These are phyloP conservation scores for Gastrolobium bilobum DNA, from an alignment of 306 rosid species.

Conservation along the genomic window DNA sequence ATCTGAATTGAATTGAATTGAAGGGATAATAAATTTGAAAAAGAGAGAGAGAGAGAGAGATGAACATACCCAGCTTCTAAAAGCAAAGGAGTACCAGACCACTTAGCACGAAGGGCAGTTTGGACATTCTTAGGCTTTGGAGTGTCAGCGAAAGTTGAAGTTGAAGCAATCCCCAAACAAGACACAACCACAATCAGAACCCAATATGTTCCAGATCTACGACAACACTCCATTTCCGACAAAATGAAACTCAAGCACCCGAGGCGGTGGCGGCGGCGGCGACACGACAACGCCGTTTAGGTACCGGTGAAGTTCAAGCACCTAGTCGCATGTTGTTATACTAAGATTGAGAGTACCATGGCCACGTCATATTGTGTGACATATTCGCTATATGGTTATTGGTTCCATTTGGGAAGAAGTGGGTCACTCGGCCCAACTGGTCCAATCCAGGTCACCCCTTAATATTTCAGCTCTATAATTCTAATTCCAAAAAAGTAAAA, in stretches of 20 bases:
- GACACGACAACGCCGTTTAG: too few relatives aligned
- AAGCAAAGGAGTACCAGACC: conserved; percentile 90
- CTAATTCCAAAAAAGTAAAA: too few relatives aligned
- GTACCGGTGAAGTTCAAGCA: too few relatives aligned
- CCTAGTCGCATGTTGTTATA: too few relatives aligned
- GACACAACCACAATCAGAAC: conserved; percentile 55
- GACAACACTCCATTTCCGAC: too few relatives aligned
- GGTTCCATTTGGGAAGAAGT: background rate
- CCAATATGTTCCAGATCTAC: background rate
- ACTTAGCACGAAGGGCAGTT: conserved; percentile 78
- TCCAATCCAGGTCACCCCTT: too few relatives aligned
- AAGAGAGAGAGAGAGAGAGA: background rate
- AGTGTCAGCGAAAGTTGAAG: conserved; percentile 50
- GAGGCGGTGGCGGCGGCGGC: too few relatives aligned
- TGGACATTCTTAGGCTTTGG: conserved; percentile 83
- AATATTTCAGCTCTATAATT: too few relatives aligned
- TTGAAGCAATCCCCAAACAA: background rate
- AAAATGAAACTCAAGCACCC: too few relatives aligned
- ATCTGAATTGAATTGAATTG: too few relatives aligned
- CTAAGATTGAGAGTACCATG: too few relatives aligned
- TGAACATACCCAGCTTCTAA: conserved; percentile 86
- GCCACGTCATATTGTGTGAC: conserved; percentile 42
- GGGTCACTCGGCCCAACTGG: background rate
- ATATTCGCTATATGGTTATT: conserved; percentile 19
- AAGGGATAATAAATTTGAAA: too few relatives aligned